Percentiles rank a stretch among this genome's conserved stretches.
These are phyloP conservation scores for Penicillium sp. DNA, from an alignment of 2,329 filamentous ascomycete genomes.

Conservation along the genomic window DNA sequence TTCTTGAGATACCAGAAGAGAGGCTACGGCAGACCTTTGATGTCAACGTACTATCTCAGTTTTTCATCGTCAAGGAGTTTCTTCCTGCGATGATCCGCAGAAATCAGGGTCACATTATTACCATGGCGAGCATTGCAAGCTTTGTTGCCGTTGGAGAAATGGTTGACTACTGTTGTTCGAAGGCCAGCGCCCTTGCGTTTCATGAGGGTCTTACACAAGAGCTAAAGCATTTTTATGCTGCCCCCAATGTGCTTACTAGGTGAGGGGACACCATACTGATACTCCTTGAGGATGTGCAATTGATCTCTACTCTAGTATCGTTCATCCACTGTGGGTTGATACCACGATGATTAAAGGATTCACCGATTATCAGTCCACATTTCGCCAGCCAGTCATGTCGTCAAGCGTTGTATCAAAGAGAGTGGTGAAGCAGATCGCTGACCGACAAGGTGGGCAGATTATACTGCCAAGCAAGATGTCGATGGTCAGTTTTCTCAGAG, in stretches of 20 bases:
- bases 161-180: constrained; percentile 52
- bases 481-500: background rate
- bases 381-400: constrained; percentile 22
- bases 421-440: constrained; percentile 49
- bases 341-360: constrained; percentile 45
- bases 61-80: constrained; percentile 49
- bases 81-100: constrained; percentile 49
- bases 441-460: constrained; percentile 46
- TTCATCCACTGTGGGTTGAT: constrained; percentile 26
- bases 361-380: constrained; percentile 10
- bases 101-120: constrained; percentile 57
- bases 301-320: constrained; percentile 4
- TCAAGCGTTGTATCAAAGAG: constrained; percentile 41
- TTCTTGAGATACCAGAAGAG: constrained; percentile 44
- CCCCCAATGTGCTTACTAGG: constrained; percentile 31
- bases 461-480: constrained; percentile 38
- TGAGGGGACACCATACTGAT: constrained; percentile 8
- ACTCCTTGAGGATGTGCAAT: too few relatives aligned
- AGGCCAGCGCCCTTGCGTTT: constrained; percentile 51
- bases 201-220: constrained; percentile 48
- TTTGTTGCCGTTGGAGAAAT: constrained; percentile 49
- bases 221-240: constrained; percentile 31
- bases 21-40: constrained; percentile 49
- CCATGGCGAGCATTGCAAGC: constrained; percentile 53
- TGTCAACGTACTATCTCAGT: constrained; percentile 53